Evolutionary conservation across 1,139 yeast species (phyloP).

Genomic region (Saccharomycopsis hybrid): DNA sequence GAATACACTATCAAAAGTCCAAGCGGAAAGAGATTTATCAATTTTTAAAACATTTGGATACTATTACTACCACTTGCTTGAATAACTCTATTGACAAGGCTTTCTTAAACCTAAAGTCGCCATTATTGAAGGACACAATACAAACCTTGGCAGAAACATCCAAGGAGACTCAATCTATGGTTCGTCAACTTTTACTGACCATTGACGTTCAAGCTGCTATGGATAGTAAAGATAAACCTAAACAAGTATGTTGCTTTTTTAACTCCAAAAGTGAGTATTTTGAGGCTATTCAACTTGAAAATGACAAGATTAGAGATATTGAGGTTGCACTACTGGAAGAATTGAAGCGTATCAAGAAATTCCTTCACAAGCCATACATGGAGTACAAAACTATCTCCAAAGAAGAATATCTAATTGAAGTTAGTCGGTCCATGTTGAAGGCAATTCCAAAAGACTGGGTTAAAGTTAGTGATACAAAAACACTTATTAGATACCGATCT

Average conservation of each 20-base stretch:
- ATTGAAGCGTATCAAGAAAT: slow-evolving; percentile 37
- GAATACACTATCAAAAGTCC: slow-evolving; percentile 61
- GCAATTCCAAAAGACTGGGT: slow-evolving; percentile 69
- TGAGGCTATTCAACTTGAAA: slow-evolving; percentile 47
- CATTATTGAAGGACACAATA: slow-evolving; percentile 23
- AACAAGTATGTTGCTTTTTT: slow-evolving; percentile 50
- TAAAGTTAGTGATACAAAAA: slow-evolving; percentile 64
- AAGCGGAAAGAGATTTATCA: slow-evolving; percentile 60
- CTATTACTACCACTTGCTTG: slow-evolving; percentile 28
- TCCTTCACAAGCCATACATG: slow-evolving; percentile 53
- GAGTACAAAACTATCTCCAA: slow-evolving; percentile 51
- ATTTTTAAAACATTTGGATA: slow-evolving; percentile 46
- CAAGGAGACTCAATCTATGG: slow-evolving; percentile 7
- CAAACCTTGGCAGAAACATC: background rate
- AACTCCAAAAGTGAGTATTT: slow-evolving; percentile 37
- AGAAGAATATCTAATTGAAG: slow-evolving; percentile 69
- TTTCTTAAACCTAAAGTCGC: background rate
- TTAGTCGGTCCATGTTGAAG: slow-evolving; percentile 44
- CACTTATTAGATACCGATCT: slow-evolving; percentile 67
- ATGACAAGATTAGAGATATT: slow-evolving; percentile 62
- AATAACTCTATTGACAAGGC: background rate
- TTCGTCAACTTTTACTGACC: slow-evolving; percentile 38
- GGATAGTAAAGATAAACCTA: slow-evolving; percentile 40
- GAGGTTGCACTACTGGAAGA: slow-evolving; percentile 44
- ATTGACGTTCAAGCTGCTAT: slow-evolving; percentile 53